These are phyloP conservation scores for Pezicula carpinea DNA, from an alignment of 2,329 filamentous ascomycete genomes.

Conservation along the genomic window DNA sequence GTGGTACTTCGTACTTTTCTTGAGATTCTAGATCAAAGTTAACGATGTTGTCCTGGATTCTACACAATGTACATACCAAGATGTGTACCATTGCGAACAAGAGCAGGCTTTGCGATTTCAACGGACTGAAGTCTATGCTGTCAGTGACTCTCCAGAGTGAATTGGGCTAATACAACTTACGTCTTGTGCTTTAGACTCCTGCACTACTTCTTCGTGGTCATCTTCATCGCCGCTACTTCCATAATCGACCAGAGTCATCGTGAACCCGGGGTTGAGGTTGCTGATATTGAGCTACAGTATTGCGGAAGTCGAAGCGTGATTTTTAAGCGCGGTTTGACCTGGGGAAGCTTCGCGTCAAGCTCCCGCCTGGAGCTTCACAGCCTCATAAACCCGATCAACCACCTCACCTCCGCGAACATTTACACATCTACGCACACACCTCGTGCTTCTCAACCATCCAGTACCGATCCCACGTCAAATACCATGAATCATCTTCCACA, in stretches of 20 bases:
- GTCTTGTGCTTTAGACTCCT: conserved; percentile 11
- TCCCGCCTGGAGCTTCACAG: conserved; percentile 12
- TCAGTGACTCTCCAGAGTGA: conserved; percentile 14
- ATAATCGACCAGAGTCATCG: conserved; percentile 33
- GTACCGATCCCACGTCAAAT: conserved; percentile 2
- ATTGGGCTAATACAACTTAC: conserved; percentile 11
- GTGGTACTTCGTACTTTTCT: conserved; percentile 6
- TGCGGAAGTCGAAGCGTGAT: not conserved
- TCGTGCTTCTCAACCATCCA: conserved; percentile 4
- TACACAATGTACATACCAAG: conserved; percentile 11
- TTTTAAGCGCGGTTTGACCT: conserved; percentile 7
- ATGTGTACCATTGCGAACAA: conserved; percentile 13
- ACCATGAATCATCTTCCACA: conserved; percentile 69
- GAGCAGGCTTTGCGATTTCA: conserved; percentile 9
- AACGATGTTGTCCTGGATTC: conserved; percentile 3
- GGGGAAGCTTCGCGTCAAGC: conserved; percentile 15
- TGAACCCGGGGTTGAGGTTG: not conserved
- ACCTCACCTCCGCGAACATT: conserved; percentile 3
- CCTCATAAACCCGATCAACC: conserved; percentile 1
- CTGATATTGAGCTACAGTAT: not conserved
- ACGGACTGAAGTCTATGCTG: conserved; percentile 14
- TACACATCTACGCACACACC: conserved; percentile 5
- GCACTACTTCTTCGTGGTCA: conserved; percentile 12
- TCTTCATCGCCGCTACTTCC: conserved; percentile 35
- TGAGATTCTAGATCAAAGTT: conserved; percentile 12